Conservation (phyloP, 192 early-diverging fungal genomes). For the Coemansia sp. region DNA sequence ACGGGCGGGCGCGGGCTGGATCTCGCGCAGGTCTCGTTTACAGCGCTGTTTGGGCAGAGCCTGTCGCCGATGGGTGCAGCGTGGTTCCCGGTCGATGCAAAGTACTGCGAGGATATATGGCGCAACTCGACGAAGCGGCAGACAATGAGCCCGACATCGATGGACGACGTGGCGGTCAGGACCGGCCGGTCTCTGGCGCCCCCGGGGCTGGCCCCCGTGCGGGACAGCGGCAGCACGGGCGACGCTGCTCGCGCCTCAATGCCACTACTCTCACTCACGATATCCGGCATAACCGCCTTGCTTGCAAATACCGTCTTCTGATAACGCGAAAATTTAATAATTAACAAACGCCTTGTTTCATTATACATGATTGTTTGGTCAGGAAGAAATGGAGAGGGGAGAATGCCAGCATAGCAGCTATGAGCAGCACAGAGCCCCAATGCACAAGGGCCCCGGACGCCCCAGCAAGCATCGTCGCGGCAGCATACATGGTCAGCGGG, state of each 20-base stretch:
- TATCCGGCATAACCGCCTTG: too few relatives aligned
- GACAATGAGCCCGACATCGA: conserved; percentile 21
- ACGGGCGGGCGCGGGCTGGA: conserved; percentile 55
- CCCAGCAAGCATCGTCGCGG: neutral
- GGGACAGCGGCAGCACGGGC: neutral
- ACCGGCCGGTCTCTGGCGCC: conserved; percentile 22
- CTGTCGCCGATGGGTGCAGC: conserved; percentile 44
- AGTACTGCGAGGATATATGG: conserved; percentile 47
- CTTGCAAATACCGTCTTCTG: too few relatives aligned
- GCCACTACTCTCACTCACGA: too few relatives aligned
- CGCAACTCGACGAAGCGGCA: conserved; percentile 32
- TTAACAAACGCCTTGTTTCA: too few relatives aligned
- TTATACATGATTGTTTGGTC: neutral
- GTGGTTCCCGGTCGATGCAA: conserved; percentile 50
- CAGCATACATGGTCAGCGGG: conserved; percentile 71
- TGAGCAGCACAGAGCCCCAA: neutral
- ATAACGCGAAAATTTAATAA: too few relatives aligned
- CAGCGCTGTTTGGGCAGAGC: conserved; percentile 51
- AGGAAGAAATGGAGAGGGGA: neutral
- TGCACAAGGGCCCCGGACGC: neutral
- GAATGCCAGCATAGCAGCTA: neutral
- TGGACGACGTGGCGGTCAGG: conserved; percentile 19
- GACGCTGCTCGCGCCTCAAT: too few relatives aligned
- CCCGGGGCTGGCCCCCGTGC: conserved; percentile 19
- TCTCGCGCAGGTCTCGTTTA: conserved; percentile 50